phyloP scores from a whole-genome alignment of 208 protist genomes.

The Cochliopodium minus region DNA sequence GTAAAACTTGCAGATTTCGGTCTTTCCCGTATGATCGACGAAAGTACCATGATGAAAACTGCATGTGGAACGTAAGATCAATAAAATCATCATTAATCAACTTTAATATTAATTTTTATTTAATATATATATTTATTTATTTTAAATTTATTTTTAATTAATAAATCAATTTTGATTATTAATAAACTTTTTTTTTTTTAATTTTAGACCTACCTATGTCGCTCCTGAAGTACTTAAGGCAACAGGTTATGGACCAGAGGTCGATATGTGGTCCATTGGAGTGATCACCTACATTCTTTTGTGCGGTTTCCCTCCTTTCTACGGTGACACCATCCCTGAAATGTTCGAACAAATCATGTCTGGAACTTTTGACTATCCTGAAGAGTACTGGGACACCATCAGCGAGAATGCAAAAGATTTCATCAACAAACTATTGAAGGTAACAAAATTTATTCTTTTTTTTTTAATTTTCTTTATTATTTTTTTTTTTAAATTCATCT shows the following conservation, averaged over 20 bases:
- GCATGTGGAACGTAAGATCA: constrained; percentile 77
- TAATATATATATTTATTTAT: no score
- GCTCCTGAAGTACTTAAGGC: constrained; percentile 79
- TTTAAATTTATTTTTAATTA: no score
- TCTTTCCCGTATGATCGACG: constrained; percentile 19
- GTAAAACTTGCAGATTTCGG: constrained; percentile 32
- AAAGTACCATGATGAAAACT: constrained; percentile 50
- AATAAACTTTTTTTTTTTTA: no score
- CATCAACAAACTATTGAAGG: neutral
- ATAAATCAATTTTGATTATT: no score
- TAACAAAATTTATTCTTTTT: no score
- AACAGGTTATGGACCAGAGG: constrained; percentile 73
- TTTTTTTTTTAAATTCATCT: no score
- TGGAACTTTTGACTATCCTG: constrained; percentile 23
- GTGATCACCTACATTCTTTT: constrained; percentile 93
- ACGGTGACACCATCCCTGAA: constrained; percentile 25
- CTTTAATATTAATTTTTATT: no score
- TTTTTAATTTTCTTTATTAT: no score
- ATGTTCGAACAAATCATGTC: constrained; percentile 23
- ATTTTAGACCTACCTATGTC: constrained; percentile 89
- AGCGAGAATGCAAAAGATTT: constrained; percentile 4
- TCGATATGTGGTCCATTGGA: constrained; percentile 91
- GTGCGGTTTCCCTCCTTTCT: constrained; percentile 35
- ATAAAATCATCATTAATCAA: no score
- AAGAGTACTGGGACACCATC: constrained; percentile 28